phyloP scores from a whole-genome alignment of 2,329 filamentous ascomycete species.

The Beauveria bassiana region DNA sequence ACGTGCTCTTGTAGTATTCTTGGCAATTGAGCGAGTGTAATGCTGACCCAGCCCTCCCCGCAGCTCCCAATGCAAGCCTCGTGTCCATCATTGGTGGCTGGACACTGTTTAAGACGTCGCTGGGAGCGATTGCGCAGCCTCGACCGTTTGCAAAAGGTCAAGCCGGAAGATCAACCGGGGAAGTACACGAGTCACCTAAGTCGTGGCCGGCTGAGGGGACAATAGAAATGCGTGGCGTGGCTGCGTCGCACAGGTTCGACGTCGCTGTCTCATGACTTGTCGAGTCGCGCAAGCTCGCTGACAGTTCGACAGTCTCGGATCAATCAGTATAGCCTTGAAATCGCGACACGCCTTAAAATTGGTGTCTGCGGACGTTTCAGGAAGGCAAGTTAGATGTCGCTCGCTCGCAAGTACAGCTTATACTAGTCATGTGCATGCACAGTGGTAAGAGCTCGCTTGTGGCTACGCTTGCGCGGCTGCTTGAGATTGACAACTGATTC shows the following conservation, averaged over 20 bases:
- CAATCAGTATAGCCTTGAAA: slow-evolving; percentile 19
- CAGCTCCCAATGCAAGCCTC: slow-evolving; percentile 21
- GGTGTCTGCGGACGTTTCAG: slow-evolving; percentile 38
- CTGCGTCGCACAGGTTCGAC: slow-evolving; percentile 7
- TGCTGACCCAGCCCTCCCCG: neutral
- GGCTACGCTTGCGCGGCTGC: slow-evolving; percentile 37
- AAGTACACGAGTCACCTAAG: slow-evolving; percentile 20
- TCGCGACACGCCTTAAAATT: slow-evolving; percentile 28
- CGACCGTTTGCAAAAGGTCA: slow-evolving; percentile 19
- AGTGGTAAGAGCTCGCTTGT: slow-evolving; percentile 31
- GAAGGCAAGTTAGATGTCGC: slow-evolving; percentile 20
- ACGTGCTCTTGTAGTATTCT: neutral
- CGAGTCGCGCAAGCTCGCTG: slow-evolving; percentile 20
- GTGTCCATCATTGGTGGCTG: slow-evolving; percentile 28
- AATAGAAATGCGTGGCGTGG: slow-evolving; percentile 10
- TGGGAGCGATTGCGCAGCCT: slow-evolving; percentile 21
- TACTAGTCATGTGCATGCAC: neutral
- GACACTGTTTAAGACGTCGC: slow-evolving; percentile 21
- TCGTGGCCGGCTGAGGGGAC: slow-evolving; percentile 14
- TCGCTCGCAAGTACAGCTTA: neutral
- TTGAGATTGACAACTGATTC: slow-evolving; percentile 32
- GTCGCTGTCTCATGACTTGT: slow-evolving; percentile 17
- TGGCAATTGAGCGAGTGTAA: neutral
- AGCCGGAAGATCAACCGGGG: slow-evolving; percentile 15
- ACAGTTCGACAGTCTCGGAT: slow-evolving; percentile 14